Evolutionary conservation across 2,329 filamentous ascomycete species (phyloP).

Genomic region (Chalaropsis ovoidea): DNA sequence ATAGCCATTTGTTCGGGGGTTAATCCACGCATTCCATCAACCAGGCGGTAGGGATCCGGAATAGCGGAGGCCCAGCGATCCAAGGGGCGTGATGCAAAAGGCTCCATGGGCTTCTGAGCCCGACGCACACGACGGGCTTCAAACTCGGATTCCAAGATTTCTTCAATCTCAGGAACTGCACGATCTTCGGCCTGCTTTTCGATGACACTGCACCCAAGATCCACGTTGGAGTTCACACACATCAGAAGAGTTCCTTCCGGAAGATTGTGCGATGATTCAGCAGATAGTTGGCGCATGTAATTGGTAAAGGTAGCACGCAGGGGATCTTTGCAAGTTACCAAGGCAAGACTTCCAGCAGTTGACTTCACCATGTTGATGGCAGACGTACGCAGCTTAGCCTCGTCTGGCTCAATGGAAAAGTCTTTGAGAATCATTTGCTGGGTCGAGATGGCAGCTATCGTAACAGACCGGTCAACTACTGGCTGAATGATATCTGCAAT

Average conservation of each 20-base stretch:
- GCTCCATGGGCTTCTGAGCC: slow-evolving; percentile 64
- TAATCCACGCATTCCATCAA: slow-evolving; percentile 56
- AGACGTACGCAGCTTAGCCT: slow-evolving; percentile 72
- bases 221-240: slow-evolving; percentile 97
- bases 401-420: slow-evolving; percentile 85
- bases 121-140: slow-evolving; percentile 68
- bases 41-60: slow-evolving; percentile 83
- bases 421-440: slow-evolving; percentile 94
- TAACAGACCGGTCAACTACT: slow-evolving; percentile 93
- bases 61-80: slow-evolving; percentile 91
- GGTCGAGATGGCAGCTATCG: slow-evolving; percentile 93
- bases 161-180: slow-evolving; percentile 87
- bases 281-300: slow-evolving; percentile 68
- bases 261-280: slow-evolving; percentile 65
- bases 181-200: slow-evolving; percentile 93
- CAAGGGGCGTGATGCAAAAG: slow-evolving; percentile 70
- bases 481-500: slow-evolving; percentile 95
- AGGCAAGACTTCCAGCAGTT: slow-evolving; percentile 81
- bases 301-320: slow-evolving; percentile 94
- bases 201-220: slow-evolving; percentile 84
- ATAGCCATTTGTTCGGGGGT: slow-evolving; percentile 90
- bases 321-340: slow-evolving; percentile 98
- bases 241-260: slow-evolving; percentile 94
- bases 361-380: slow-evolving; percentile 92
- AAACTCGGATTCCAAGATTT: slow-evolving; percentile 74